Percentiles rank a stretch among this genome's conserved stretches.
These are phyloP conservation scores for Passalora sequoiae DNA, from an alignment of 2,329 filamentous ascomycete genomes.

Conservation along the genomic window DNA sequence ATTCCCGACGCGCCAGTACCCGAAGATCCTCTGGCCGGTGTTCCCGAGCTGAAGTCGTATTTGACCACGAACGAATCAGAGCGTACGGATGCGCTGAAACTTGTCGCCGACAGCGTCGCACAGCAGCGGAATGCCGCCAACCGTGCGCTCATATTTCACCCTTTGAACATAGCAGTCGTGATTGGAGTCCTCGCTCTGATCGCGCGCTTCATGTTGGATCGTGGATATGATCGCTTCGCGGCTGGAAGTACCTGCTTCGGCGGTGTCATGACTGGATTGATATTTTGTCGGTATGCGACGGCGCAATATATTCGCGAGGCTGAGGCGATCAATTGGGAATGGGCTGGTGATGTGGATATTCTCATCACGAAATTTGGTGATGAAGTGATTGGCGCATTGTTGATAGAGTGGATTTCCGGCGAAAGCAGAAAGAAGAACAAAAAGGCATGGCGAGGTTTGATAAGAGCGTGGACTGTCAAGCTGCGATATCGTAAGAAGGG, in stretches of 20 bases:
- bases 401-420: slow-evolving; percentile 59
- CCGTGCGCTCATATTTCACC: slow-evolving; percentile 58
- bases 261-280: slow-evolving; percentile 58
- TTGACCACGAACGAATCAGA: slow-evolving; percentile 49
- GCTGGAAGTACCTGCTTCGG: slow-evolving; percentile 56
- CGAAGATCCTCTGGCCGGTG: slow-evolving; percentile 45
- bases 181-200: slow-evolving; percentile 37
- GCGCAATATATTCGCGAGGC: slow-evolving; percentile 59
- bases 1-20: slow-evolving; percentile 15
- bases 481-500: slow-evolving; percentile 65
- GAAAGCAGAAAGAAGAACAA: slow-evolving; percentile 40
- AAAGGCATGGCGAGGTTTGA: slow-evolving; percentile 61
- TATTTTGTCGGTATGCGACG: slow-evolving; percentile 57
- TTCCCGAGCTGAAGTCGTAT: slow-evolving; percentile 62
- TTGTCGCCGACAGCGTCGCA: slow-evolving; percentile 75
- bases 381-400: slow-evolving; percentile 64
- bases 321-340: slow-evolving; percentile 57
- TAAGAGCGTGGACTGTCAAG: slow-evolving; percentile 78
- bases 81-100: slow-evolving; percentile 61
- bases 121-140: slow-evolving; percentile 71
- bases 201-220: slow-evolving; percentile 39
- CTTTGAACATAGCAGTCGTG: slow-evolving; percentile 42
- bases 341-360: slow-evolving; percentile 48
- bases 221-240: slow-evolving; percentile 49
- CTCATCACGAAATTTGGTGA: slow-evolving; percentile 64